Conservation (phyloP, 768 basidiomycete genomes). For the Kwoniella shandongensis region DNA sequence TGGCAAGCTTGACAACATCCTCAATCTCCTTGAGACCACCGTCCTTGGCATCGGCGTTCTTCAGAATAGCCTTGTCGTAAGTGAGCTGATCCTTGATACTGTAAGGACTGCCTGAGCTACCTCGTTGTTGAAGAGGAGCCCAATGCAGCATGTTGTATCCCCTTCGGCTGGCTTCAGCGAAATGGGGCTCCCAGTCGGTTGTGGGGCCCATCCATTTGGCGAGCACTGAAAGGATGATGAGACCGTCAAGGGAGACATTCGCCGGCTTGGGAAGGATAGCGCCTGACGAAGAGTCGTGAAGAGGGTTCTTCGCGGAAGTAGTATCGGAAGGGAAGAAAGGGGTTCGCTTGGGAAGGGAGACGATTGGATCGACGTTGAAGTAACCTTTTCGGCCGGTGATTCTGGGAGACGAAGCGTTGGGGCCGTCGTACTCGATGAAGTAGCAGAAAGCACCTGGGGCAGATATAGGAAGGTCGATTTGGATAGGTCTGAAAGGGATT, state of each 20-base stretch:
- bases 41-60: slow-evolving; percentile 53
- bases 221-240: slow-evolving; percentile 83
- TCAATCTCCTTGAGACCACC: slow-evolving; percentile 65
- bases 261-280: slow-evolving; percentile 58
- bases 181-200: slow-evolving; percentile 71
- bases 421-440: slow-evolving; percentile 75
- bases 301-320: slow-evolving; percentile 17
- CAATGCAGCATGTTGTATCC: slow-evolving; percentile 99
- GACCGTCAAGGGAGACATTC: slow-evolving; percentile 78
- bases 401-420: slow-evolving; percentile 56
- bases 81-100: slow-evolving; percentile 82
- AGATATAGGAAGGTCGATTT: slow-evolving; percentile 92
- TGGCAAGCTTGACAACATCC: slow-evolving; percentile 59
- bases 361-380: slow-evolving; percentile 92
- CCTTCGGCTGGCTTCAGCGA: slow-evolving; percentile 77
- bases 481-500: slow-evolving; percentile 68
- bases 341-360: slow-evolving; percentile 71
- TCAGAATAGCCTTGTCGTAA: slow-evolving; percentile 76
- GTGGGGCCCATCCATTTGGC: slow-evolving; percentile 98
- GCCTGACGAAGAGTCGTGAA: slow-evolving; percentile 35
- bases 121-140: slow-evolving; percentile 89
- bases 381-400: slow-evolving; percentile 83
- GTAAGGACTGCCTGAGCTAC: slow-evolving; percentile 86
- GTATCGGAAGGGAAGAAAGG: slow-evolving; percentile 63
- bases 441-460: slow-evolving; percentile 95